Conservation (phyloP, 192 early-diverging fungal genomes). For the Entrophospora sp. region DNA sequence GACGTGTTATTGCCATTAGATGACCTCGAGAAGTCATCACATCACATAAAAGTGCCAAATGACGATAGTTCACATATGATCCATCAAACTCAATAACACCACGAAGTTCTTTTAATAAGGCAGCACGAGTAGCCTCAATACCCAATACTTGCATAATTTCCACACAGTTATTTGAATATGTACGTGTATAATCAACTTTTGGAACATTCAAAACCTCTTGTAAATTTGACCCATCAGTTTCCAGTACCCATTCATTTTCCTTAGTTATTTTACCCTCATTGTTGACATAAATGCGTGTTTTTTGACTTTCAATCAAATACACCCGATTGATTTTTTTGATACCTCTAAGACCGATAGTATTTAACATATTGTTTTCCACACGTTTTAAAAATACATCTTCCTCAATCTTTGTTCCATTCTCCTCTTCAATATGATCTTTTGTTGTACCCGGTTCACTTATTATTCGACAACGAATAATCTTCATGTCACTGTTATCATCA, state of each 20-base stretch:
- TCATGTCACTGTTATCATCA: slow-evolving; percentile 84
- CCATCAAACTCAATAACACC: slow-evolving; percentile 92
- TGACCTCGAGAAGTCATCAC: slow-evolving; percentile 91
- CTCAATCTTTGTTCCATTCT: slow-evolving; percentile 39
- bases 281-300: slow-evolving; percentile 36
- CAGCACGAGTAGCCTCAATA: slow-evolving; percentile 91
- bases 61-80: slow-evolving; percentile 98
- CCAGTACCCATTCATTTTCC: slow-evolving; percentile 68
- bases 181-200: slow-evolving; percentile 71
- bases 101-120: slow-evolving; percentile 82
- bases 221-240: slow-evolving; percentile 91
- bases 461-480: slow-evolving; percentile 84
- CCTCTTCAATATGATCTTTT: slow-evolving; percentile 57
- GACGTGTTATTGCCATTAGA: slow-evolving; percentile 94
- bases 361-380: slow-evolving; percentile 81
- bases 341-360: slow-evolving; percentile 79
- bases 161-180: slow-evolving; percentile 86
- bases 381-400: slow-evolving; percentile 86
- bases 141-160: slow-evolving; percentile 91
- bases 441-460: slow-evolving; percentile 55
- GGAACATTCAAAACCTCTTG: slow-evolving; percentile 76
- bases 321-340: slow-evolving; percentile 78
- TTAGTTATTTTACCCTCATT: slow-evolving; percentile 54
- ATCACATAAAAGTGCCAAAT: slow-evolving; percentile 90
- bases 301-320: slow-evolving; percentile 62